Evolutionary conservation across 1,284 basidiomycete genomes (phyloP).

Genomic region (Ceratobasidium sp.): DNA sequence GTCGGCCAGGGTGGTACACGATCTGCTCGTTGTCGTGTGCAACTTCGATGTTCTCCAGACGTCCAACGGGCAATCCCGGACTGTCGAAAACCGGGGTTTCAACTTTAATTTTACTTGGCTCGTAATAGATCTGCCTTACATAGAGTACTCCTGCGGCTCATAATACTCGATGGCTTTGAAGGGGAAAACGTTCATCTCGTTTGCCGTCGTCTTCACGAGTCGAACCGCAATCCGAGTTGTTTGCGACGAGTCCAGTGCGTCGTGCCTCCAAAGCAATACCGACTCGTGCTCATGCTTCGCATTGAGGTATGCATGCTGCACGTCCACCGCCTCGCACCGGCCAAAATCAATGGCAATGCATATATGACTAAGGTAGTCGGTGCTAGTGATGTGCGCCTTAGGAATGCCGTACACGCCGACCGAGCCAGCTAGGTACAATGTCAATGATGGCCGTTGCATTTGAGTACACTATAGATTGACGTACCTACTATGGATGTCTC

Average conservation of each 20-base stretch:
- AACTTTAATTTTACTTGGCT: no score
- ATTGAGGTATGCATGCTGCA: not conserved
- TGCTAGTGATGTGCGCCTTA: not conserved
- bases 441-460: no score
- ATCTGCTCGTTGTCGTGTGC: constrained; percentile 64
- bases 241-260: constrained; percentile 1
- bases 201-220: not conserved
- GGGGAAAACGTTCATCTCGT: not conserved
- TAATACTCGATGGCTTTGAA: constrained; percentile 13
- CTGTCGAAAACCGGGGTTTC: no score
- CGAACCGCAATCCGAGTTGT: not conserved
- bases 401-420: constrained; percentile 8
- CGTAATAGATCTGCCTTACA: no score
- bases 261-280: constrained; percentile 1
- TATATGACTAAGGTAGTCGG: not conserved
- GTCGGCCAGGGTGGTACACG: constrained; percentile 34
- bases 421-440: constrained; percentile 11
- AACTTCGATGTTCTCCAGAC: constrained; percentile 57
- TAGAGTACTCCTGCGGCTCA: constrained; percentile 1
- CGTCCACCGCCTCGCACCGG: not conserved
- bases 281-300: constrained; percentile 1
- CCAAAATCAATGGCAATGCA: constrained; percentile 11
- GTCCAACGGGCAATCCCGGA: not conserved
- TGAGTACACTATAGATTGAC: no score
- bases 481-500: not conserved